A percentile compares a stretch with the other conserved stretches of the same genome.
Conservation (phyloP, 768 basidiomycete species). For the Candolleomyces aberdarensis region DNA sequence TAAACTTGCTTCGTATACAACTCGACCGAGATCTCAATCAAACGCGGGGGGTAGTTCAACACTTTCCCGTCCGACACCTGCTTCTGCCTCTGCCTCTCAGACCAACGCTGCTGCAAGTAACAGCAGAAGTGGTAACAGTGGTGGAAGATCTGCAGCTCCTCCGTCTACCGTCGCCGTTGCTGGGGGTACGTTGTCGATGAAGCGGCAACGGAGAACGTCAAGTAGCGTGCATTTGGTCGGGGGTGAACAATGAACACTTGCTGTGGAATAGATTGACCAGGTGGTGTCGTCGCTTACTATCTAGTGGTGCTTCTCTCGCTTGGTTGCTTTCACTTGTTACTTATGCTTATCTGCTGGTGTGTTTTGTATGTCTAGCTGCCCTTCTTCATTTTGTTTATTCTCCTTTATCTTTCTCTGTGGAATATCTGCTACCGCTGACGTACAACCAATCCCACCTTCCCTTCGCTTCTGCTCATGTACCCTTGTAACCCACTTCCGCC, state of each 20-base stretch:
- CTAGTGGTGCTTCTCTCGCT: not conserved
- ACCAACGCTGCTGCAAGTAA: not conserved
- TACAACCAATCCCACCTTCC: not conserved
- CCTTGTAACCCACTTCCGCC: not conserved
- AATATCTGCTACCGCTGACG: not conserved
- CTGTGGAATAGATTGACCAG: conserved; percentile 11
- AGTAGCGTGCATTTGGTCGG: conserved; percentile 45
- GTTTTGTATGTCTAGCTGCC: conserved; percentile 2
- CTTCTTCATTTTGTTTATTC: conserved; percentile 3
- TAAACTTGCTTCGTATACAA: conserved; percentile 73
- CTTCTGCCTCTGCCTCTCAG: conserved; percentile 15
- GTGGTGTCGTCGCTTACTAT: conserved; percentile 15
- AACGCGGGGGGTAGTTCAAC: conserved; percentile 39
- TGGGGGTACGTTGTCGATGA: conserved; percentile 48
- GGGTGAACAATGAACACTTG: conserved; percentile 19
- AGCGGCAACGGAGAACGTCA: conserved; percentile 80
- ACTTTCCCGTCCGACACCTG: conserved; percentile 31
- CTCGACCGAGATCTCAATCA: conserved; percentile 70
- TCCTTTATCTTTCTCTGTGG: conserved; percentile 1
- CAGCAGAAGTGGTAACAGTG: conserved; percentile 10
- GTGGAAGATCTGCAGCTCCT: conserved; percentile 22
- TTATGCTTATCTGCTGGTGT: conserved; percentile 19
- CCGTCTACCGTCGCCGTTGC: conserved; percentile 27
- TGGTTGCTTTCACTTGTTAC: conserved; percentile 11
- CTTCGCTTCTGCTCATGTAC: not conserved